Percentiles rank a stretch among this genome's conserved stretches.
phyloP scores from a whole-genome alignment of 1,284 basidiomycete genomes.

The Irpex lacteus region DNA sequence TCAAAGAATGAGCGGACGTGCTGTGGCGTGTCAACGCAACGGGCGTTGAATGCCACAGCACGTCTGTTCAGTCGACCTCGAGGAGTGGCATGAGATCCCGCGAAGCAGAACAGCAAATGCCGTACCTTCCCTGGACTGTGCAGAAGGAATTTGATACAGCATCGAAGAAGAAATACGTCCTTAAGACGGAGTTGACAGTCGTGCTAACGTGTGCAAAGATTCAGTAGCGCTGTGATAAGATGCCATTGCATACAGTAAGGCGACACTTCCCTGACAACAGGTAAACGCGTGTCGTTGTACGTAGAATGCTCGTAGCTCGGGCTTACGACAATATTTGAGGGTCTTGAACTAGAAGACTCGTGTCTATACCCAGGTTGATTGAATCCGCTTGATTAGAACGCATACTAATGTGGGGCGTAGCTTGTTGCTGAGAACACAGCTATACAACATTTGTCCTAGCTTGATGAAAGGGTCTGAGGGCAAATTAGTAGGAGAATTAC shows the following conservation, averaged over 20 bases:
- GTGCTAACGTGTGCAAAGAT: not conserved
- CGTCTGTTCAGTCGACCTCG: not conserved
- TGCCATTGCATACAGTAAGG: not conserved
- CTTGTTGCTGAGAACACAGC: no score
- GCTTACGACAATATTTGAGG: not conserved
- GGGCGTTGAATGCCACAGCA: not conserved
- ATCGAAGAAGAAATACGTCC: not conserved
- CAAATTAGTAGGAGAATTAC: no score
- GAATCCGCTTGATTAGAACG: no score
- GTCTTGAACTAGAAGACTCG: not conserved
- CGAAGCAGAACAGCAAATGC: not conserved
- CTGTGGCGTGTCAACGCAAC: not conserved
- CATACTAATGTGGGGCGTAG: no score
- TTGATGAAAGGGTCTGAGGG: no score
- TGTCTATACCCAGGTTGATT: no score
- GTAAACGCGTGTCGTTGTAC: not conserved
- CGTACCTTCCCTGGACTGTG: not conserved
- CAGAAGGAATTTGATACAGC: not conserved
- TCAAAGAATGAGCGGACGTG: not conserved
- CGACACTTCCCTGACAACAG: not conserved
- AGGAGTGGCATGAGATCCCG: not conserved
- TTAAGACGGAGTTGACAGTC: not conserved
- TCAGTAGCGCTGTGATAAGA: not conserved
- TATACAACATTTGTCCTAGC: no score
- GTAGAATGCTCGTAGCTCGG: not conserved